These are phyloP conservation scores for Fistulifera pelliculosa DNA, from an alignment of 108 stramenopile species.

Conservation along the genomic window DNA sequence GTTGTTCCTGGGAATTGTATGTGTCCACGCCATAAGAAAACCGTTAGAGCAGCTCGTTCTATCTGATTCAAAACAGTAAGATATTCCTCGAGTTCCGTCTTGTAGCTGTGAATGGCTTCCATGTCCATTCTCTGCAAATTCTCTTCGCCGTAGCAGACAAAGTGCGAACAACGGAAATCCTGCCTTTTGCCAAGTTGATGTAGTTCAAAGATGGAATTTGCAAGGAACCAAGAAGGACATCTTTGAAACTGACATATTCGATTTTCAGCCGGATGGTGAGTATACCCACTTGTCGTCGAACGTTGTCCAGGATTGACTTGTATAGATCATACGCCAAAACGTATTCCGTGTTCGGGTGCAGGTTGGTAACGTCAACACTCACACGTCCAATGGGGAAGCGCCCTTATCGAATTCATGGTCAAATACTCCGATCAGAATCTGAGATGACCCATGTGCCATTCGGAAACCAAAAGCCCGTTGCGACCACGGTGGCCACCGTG, in stretches of 20 bases:
- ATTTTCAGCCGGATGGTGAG: slow-evolving; percentile 34
- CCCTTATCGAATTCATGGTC: slow-evolving; percentile 45
- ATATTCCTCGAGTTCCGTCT: not conserved
- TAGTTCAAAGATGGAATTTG: slow-evolving; percentile 38
- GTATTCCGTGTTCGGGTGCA: slow-evolving; percentile 50
- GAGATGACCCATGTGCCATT: slow-evolving; percentile 55
- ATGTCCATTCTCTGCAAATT: not conserved
- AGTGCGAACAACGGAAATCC: slow-evolving; percentile 56
- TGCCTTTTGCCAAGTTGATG: slow-evolving; percentile 55
- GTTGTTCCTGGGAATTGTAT: slow-evolving; percentile 15
- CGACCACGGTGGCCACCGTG: slow-evolving; percentile 74
- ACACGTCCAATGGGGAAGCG: slow-evolving; percentile 56
- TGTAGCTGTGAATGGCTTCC: not conserved
- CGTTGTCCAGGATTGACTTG: slow-evolving; percentile 19
- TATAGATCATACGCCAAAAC: slow-evolving; percentile 53
- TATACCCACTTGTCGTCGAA: slow-evolving; percentile 21
- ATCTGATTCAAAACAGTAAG: not conserved
- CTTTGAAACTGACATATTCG: slow-evolving; percentile 49
- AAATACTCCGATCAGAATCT: slow-evolving; percentile 59
- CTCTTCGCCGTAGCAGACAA: slow-evolving; percentile 35
- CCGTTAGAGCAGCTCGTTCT: slow-evolving; percentile 24
- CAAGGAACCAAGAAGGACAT: slow-evolving; percentile 33
- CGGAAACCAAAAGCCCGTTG: slow-evolving; percentile 65
- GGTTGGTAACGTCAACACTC: slow-evolving; percentile 55
- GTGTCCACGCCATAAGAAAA: slow-evolving; percentile 64